Base-by-base conservation (phyloP, 352 stramenopile genomes). In the Phytophthora rubi region DNA sequence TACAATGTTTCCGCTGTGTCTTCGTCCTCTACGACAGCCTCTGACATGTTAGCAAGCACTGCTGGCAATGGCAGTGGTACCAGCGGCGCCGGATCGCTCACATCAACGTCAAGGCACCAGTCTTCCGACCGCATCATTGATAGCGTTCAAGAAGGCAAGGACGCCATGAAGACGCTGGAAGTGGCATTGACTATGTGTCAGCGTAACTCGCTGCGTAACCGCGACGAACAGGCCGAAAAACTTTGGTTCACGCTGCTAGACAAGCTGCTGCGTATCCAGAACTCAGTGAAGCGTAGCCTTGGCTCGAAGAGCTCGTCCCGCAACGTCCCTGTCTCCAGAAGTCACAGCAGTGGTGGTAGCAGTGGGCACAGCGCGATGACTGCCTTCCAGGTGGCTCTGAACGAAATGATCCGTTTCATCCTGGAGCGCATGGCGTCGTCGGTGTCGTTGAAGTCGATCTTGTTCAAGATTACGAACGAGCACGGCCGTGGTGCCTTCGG, bases 171-270 rank as follows among this genome's bases (percentile, higher is more conserved):
- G 66, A 97, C 95, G 39, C 76, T 98, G 1, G 83, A 96, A 39
- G 92, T 98, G 32, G 90, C 91, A 13, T 72, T 99, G 32, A 94
- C 95, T 48, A 90, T 99, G 66, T 99, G 96, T 69, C 92, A 98
- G 76, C 89, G 96, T 47, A 98, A 99, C 73, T 92, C 85, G 26
- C 78, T 91, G 44, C 85, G 86, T 37, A 93, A 95, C 67, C 84
- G 79, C 33, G 86, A 95, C 53, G 88, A 95, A 10, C 93, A 98
- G 58, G 93, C 93, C 6, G 93, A 97, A 65, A 96, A 98, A 59
- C 81, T 98, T 10, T 99, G 94, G 94, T 98, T 99, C 68, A 97
- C 95, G 60, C 81, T 98, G 26, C 71, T 99, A 28, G 96, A 99
- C 77, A 90, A 96, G 68, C 72, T 98, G 15, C 79, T 98, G 58